phyloP scores from a whole-genome alignment of 352 stramenopile genomes.

The Pythium guiyangense region DNA sequence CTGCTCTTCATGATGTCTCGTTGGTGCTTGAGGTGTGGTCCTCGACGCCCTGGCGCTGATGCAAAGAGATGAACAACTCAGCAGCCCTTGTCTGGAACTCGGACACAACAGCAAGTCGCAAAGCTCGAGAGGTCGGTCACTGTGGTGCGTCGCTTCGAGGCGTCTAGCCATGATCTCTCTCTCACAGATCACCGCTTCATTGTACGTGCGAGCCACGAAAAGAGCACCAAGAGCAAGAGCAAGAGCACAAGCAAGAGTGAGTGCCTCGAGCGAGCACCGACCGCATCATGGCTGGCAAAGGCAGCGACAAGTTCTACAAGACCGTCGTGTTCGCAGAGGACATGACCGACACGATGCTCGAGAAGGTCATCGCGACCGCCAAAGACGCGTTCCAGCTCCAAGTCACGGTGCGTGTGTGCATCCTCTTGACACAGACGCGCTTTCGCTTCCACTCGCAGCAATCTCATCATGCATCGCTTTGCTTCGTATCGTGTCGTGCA shows the following conservation, averaged over 20 bases:
- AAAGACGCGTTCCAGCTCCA: constrained; percentile 90
- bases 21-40: too few species aligned
- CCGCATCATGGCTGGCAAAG: constrained; percentile 47
- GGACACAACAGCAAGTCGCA: neutral
- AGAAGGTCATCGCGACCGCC: constrained; percentile 86
- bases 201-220: neutral
- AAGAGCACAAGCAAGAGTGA: neutral
- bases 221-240: neutral
- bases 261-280: neutral
- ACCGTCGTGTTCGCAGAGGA: constrained; percentile 93
- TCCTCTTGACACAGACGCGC: neutral
- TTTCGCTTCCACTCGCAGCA: neutral
- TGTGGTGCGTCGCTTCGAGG: too few species aligned
- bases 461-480: neutral
- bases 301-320: constrained; percentile 87
- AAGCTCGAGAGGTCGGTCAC: neutral
- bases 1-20: too few species aligned
- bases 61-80: too few species aligned
- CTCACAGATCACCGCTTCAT: too few species aligned
- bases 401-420: constrained; percentile 46
- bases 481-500: too few species aligned
- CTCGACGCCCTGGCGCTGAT: too few species aligned
- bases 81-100: too few species aligned
- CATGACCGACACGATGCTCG: constrained; percentile 93
- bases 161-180: neutral